Evolutionary conservation across 2,329 filamentous ascomycete genomes (phyloP).

Genomic region (Microsporum audouinii): DNA sequence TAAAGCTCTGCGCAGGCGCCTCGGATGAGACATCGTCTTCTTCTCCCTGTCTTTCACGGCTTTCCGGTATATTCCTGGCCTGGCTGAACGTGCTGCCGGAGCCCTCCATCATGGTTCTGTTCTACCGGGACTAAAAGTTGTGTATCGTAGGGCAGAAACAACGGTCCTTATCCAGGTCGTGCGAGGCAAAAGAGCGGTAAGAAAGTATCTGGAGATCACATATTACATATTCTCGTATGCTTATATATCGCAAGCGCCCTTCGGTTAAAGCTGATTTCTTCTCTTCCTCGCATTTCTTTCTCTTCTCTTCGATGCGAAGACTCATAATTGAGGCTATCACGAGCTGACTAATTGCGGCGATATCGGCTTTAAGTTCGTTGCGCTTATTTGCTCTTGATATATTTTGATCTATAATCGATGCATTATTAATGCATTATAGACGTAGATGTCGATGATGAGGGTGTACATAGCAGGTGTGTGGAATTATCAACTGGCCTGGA

Average conservation of each 20-base stretch:
- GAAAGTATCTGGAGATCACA: background rate
- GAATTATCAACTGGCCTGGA: background rate
- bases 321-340: background rate
- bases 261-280: background rate
- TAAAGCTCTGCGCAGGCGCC: slow-evolving; percentile 55
- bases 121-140: background rate
- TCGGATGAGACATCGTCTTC: background rate
- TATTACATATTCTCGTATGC: background rate
- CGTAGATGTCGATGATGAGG: too few relatives aligned
- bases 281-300: background rate
- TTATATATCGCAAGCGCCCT: background rate
- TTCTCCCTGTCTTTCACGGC: background rate
- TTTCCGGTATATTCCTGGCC: background rate
- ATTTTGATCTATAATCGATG: too few relatives aligned
- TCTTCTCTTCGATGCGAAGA: background rate
- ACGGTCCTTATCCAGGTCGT: background rate
- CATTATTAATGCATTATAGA: too few relatives aligned
- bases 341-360: background rate
- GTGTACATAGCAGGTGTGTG: too few relatives aligned
- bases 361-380: background rate
- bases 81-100: background rate
- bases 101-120: background rate
- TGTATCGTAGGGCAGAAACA: background rate
- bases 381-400: too few relatives aligned
- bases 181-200: too few relatives aligned